Evolutionary conservation across 2,329 filamentous ascomycete species (phyloP), one percentile per base, ranked within the genome.

Genomic region (Ascochyta rabiei): DNA sequence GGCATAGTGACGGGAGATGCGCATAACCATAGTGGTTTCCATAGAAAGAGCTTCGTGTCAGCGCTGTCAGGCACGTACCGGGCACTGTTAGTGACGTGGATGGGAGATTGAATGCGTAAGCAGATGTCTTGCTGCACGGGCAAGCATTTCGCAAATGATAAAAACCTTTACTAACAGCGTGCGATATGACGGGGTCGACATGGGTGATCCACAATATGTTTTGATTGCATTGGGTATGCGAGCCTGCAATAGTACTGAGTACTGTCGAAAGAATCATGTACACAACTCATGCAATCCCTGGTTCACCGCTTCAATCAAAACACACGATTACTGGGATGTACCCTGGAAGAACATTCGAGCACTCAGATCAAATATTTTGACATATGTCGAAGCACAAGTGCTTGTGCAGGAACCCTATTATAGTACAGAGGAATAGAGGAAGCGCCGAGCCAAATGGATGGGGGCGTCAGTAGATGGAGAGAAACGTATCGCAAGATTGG

Each of bases 371-470:
- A 60, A 56, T 48, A 46, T 60, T 66, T 59, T 54, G 56, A 63
- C 56, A 55, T 41, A 51, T 54, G 52, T 58, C 53, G 44, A 61
- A 67, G 63, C 64, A 61, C 57, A 44, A 15, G 49, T 61, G 69
- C 67, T 56, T 52, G 61, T 53, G 61, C 62, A 57, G 39, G 35
- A 50, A 50, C 50, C 41, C 54, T 63, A 61, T 59, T 71, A 72
- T 70, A 52, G 45, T 72, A 72, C 68, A 72, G 45, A 60, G 48
- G 56, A 63, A 40, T 52, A 62, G 37, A 59, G 46, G 61, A 63
- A 52, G 35, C 41, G 46, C 46, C 38, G 28, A 42, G 16, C 51
- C 45, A 48, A 43, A 18, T 45, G 31, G 16, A 2, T 53, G 46
- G 38, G 49, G 52, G 50, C 37, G 31, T 18, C 47, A 42, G 38